Evolutionary conservation across 352 stramenopile species (phyloP).

Genomic region (Albugo candida): DNA sequence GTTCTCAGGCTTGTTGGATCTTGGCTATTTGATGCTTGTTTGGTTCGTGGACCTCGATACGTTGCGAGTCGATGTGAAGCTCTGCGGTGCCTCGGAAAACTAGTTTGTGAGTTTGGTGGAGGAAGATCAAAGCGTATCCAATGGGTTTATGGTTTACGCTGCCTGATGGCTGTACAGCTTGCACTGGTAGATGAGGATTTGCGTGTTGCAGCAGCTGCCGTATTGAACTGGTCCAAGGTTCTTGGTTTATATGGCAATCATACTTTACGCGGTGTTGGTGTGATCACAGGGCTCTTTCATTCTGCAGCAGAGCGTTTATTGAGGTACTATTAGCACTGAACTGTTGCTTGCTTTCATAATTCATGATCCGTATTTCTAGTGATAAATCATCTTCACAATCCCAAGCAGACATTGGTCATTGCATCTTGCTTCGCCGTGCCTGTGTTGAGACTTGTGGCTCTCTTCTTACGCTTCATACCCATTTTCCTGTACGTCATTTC

Average conservation of each 20-base stretch:
- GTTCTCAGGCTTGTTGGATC: slow-evolving; percentile 57
- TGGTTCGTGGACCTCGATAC: slow-evolving; percentile 52
- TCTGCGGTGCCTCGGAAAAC: slow-evolving; percentile 48
- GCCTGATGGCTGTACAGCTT: slow-evolving; percentile 61
- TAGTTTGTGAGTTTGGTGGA: slow-evolving; percentile 43
- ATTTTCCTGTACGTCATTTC: slow-evolving; percentile 28
- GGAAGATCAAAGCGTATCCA: slow-evolving; percentile 62
- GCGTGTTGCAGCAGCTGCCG: slow-evolving; percentile 49
- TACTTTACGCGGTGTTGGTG: slow-evolving; percentile 51
- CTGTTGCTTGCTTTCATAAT: neutral
- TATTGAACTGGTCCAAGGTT: slow-evolving; percentile 72
- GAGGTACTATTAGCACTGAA: slow-evolving; percentile 14
- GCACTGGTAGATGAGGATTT: slow-evolving; percentile 66
- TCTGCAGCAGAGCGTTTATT: slow-evolving; percentile 62
- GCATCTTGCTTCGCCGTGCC: slow-evolving; percentile 48
- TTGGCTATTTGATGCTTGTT: slow-evolving; percentile 71
- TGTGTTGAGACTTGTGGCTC: slow-evolving; percentile 69
- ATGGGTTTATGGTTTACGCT: slow-evolving; percentile 67
- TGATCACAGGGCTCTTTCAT: slow-evolving; percentile 62
- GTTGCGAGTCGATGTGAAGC: slow-evolving; percentile 51
- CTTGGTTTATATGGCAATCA: slow-evolving; percentile 69
- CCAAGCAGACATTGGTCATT: slow-evolving; percentile 36
- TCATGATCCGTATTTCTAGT: slow-evolving; percentile 11
- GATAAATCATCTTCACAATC: slow-evolving; percentile 30
- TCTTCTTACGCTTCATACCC: slow-evolving; percentile 58